Conservation (phyloP, 306 rosid genomes). For the Trichosanthes cucumerina region DNA sequence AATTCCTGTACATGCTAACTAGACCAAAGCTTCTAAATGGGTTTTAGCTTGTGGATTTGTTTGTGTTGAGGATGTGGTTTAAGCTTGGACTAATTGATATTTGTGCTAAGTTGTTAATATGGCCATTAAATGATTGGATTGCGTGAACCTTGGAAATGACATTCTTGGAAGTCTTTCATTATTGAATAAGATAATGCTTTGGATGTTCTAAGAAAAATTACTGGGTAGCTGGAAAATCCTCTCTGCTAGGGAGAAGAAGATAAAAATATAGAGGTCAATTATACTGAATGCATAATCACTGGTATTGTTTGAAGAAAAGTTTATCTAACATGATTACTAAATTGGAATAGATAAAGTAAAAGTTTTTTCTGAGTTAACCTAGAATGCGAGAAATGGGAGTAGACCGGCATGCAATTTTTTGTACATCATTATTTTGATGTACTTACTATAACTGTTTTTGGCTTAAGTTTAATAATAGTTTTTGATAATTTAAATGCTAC, state of each 20-base stretch:
- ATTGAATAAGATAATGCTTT: neutral
- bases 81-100: neutral
- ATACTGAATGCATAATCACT: neutral
- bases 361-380: neutral
- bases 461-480: no score
- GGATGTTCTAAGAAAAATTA: neutral
- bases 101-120: neutral
- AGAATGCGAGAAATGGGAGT: neutral
- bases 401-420: neutral
- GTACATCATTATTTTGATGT: no score
- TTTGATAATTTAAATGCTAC: neutral
- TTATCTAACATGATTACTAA: neutral
- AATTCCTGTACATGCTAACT: neutral
- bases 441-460: no score
- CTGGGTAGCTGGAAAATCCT: neutral
- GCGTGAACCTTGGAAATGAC: neutral
- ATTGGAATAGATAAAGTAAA: neutral
- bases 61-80: neutral
- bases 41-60: neutral
- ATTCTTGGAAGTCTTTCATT: neutral
- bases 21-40: neutral
- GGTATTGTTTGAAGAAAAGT: neutral
- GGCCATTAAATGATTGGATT: neutral
- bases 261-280: neutral
- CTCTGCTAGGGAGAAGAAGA: neutral